Conservation (phyloP, 2,329 filamentous ascomycete genomes). For the Ceratocystis alfenasii region DNA sequence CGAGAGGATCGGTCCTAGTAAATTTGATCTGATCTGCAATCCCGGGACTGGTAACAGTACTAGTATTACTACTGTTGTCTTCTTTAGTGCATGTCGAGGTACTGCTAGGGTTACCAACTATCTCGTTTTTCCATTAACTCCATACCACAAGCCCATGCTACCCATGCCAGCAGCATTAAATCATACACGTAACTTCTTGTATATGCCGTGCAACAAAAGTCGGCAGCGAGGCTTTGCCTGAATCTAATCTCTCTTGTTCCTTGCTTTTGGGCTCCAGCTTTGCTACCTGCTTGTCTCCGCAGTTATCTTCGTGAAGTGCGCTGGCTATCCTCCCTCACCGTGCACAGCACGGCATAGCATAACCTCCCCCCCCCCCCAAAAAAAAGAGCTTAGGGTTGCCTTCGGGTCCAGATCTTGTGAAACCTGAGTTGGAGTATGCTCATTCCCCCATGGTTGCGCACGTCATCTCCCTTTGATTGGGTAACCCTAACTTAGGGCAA, state of each 20-base stretch:
- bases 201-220: not conserved
- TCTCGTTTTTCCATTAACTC: too few species aligned
- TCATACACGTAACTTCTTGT: not conserved
- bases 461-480: too few species aligned
- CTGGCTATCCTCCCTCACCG: not conserved
- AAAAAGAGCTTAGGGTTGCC: too few species aligned
- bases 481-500: too few species aligned
- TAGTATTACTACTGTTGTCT: not conserved
- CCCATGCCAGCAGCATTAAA: not conserved
- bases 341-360: constrained; percentile 3
- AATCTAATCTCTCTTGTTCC: not conserved
- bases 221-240: not conserved
- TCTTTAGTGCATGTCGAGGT: too few species aligned
- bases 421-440: too few species aligned
- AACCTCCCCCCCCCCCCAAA: not conserved
- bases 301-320: not conserved
- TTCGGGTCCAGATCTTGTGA: too few species aligned
- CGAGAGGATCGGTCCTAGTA: constrained; percentile 12
- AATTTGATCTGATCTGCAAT: constrained; percentile 10
- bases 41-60: not conserved
- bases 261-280: too few species aligned
- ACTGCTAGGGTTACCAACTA: not conserved
- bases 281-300: not conserved
- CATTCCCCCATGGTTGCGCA: too few species aligned
- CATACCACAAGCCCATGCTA: not conserved